Conservation (phyloP, 176 grass and related monocot genomes). For the Stipa capillata region DNA sequence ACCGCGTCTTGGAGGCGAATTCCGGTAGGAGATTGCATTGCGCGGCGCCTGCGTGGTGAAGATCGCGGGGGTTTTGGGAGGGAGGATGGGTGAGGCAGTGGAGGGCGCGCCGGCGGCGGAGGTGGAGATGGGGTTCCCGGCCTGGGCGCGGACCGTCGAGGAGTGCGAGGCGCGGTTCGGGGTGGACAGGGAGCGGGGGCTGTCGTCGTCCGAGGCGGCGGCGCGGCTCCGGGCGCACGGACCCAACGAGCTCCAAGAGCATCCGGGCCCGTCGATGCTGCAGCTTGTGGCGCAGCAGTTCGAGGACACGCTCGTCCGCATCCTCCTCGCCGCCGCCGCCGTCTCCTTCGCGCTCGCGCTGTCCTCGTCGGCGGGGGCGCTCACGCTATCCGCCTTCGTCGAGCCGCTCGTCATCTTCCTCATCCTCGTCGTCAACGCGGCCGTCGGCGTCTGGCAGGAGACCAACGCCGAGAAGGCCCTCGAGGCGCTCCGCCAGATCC, state of each 20-base stretch:
- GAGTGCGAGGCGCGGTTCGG: constrained; percentile 51
- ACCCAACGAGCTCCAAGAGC: constrained; percentile 72
- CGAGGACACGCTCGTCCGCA: constrained; percentile 83
- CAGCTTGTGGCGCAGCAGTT: constrained; percentile 64
- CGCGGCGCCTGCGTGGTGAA: neutral
- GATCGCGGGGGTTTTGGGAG: neutral
- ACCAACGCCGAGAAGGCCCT: constrained; percentile 88
- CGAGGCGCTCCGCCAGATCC: constrained; percentile 75
- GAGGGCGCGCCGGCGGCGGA: constrained; percentile 2
- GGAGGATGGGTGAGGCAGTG: constrained; percentile 58
- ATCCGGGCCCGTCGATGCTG: constrained; percentile 61
- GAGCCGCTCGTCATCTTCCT: constrained; percentile 96
- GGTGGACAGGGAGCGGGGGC: constrained; percentile 4
- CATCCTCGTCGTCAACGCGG: constrained; percentile 86
- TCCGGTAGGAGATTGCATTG: neutral
- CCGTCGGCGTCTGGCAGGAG: constrained; percentile 91
- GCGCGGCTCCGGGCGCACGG: constrained; percentile 29
- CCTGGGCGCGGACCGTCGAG: constrained; percentile 51
- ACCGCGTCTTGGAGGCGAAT: neutral
- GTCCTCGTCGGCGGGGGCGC: constrained; percentile 14
- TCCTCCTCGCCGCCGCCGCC: constrained; percentile 75
- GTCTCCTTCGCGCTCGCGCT: constrained; percentile 88
- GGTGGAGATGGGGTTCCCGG: constrained; percentile 39
- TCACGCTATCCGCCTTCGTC: constrained; percentile 70
- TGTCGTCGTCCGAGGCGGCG: constrained; percentile 31